These are phyloP conservation scores for Caryopteris hybrid DNA, from an alignment of 305 asterid genomes.

Conservation along the genomic window DNA sequence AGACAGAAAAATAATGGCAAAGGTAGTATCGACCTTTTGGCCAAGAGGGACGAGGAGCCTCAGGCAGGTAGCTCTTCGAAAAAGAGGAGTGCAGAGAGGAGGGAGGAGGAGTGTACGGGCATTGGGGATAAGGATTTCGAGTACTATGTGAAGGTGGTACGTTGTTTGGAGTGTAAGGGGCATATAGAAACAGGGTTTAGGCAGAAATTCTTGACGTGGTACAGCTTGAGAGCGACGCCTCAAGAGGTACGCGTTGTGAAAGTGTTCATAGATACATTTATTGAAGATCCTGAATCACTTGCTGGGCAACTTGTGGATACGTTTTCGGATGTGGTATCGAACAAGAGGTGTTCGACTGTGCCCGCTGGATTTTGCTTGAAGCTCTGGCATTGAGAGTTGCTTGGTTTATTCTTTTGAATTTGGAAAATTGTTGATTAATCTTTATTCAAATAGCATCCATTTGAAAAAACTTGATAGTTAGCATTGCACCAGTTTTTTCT, in stretches of 20 bases:
- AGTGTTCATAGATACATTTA: slow-evolving; percentile 60
- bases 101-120: slow-evolving; percentile 41
- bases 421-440: slow-evolving; percentile 14
- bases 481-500: slow-evolving; percentile 1
- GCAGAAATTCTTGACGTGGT: slow-evolving; percentile 90
- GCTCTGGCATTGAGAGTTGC: slow-evolving; percentile 69
- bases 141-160: slow-evolving; percentile 69
- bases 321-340: slow-evolving; percentile 58
- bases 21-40: slow-evolving; percentile 31
- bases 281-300: slow-evolving; percentile 74
- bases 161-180: slow-evolving; percentile 80
- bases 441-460: slow-evolving; percentile 17
- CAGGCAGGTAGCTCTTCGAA: slow-evolving; percentile 68
- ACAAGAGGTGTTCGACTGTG: slow-evolving; percentile 45
- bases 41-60: slow-evolving; percentile 50
- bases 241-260: slow-evolving; percentile 65
- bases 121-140: slow-evolving; percentile 66
- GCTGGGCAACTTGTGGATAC: slow-evolving; percentile 78
- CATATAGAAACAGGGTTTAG: slow-evolving; percentile 61
- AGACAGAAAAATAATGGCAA: slow-evolving; percentile 28
- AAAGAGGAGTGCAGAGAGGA: slow-evolving; percentile 54
- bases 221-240: slow-evolving; percentile 74
- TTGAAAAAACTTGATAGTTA: slow-evolving; percentile 1
- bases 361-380: slow-evolving; percentile 72
- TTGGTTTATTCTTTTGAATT: slow-evolving; percentile 28